Evolutionary conservation across 768 basidiomycete species (phyloP).

Genomic region (Leccinum arenicola): DNA sequence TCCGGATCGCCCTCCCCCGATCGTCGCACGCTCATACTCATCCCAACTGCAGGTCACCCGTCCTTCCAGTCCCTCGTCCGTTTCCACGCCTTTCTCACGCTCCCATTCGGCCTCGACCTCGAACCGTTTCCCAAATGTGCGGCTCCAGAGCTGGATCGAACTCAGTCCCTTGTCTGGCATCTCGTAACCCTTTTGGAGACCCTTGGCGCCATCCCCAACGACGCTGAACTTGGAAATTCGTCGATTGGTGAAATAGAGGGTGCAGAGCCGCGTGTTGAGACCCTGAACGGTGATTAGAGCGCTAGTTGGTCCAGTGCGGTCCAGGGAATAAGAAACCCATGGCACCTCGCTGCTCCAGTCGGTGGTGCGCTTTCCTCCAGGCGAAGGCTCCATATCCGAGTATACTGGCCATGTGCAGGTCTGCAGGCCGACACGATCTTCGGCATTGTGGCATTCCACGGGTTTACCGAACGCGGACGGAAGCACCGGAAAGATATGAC

Average conservation of each 20-base stretch:
- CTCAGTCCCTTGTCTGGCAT: conserved; percentile 35
- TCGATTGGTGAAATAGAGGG: conserved; percentile 51
- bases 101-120: conserved; percentile 54
- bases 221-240: conserved; percentile 44
- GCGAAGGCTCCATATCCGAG: conserved; percentile 37
- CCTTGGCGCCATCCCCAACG: conserved; percentile 31
- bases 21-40: conserved; percentile 59
- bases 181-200: conserved; percentile 42
- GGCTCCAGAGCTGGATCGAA: conserved; percentile 56
- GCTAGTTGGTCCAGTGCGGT: conserved; percentile 39
- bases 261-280: conserved; percentile 61
- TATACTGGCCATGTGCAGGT: conserved; percentile 49
- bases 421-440: conserved; percentile 36
- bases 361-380: conserved; percentile 22
- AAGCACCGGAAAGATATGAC: conserved; percentile 44
- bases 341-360: not conserved
- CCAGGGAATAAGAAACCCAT: conserved; percentile 46
- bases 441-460: conserved; percentile 30
- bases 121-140: conserved; percentile 54
- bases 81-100: conserved; percentile 7
- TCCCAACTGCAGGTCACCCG: conserved; percentile 62
- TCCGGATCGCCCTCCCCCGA: conserved; percentile 39
- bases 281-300: conserved; percentile 54
- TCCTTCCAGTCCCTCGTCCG: conserved; percentile 32
- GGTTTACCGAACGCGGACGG: conserved; percentile 47